Conservation (phyloP, 306 rosid genomes). For the Sophora flavescens region DNA sequence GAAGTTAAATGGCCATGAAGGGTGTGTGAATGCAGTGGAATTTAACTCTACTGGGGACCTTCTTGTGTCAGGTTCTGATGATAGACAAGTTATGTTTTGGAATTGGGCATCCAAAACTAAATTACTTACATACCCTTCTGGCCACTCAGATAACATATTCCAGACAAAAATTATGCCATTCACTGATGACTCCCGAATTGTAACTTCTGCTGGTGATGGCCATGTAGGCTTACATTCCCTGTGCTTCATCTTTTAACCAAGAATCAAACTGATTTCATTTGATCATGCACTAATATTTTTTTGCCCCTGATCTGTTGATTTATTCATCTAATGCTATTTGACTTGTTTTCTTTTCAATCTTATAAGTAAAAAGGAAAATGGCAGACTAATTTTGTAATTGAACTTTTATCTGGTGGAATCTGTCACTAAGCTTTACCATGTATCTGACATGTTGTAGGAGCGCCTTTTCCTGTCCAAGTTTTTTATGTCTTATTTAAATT, state of each 20-base stretch:
- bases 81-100: slow-evolving; percentile 60
- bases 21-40: slow-evolving; percentile 63
- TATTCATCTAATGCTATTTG: slow-evolving; percentile 13
- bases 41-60: slow-evolving; percentile 67
- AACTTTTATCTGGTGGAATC: slow-evolving; percentile 20
- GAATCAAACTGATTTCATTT: background rate
- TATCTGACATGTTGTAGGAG: background rate
- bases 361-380: slow-evolving; percentile 27
- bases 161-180: slow-evolving; percentile 66
- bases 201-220: slow-evolving; percentile 70
- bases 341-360: background rate
- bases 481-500: no score
- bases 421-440: background rate
- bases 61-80: slow-evolving; percentile 69
- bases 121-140: slow-evolving; percentile 56
- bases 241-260: background rate
- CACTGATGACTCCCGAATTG: slow-evolving; percentile 52
- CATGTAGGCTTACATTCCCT: slow-evolving; percentile 49
- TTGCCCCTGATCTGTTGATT: background rate
- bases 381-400: background rate
- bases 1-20: slow-evolving; percentile 58
- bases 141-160: slow-evolving; percentile 55
- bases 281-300: background rate
- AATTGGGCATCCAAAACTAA: slow-evolving; percentile 58
- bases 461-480: slow-evolving; percentile 18